Evolutionary conservation across 371 early-diverging fungal species (phyloP).

Genomic region (Lichtheimia corymbifera): DNA sequence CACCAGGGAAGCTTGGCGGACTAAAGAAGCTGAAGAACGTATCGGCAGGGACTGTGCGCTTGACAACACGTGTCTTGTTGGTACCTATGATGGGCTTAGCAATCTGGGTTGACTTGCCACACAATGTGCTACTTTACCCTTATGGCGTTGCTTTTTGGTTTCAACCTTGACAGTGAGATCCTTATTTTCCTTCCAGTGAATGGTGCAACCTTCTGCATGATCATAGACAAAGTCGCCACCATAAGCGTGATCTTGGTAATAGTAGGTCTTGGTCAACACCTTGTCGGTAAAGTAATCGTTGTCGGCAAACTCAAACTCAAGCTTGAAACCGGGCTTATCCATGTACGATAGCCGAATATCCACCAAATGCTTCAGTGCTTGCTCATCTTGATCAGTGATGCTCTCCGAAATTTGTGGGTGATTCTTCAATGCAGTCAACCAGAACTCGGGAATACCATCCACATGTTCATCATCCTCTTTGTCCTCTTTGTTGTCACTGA

Average conservation of each 20-base stretch:
- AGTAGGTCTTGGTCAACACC: conserved; percentile 89
- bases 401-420: conserved; percentile 75
- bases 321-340: conserved; percentile 87
- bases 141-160: conserved; percentile 97
- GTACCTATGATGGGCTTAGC: conserved; percentile 48
- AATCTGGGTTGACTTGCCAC: not conserved
- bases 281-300: conserved; percentile 91
- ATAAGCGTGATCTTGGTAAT: conserved; percentile 70
- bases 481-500: conserved; percentile 30
- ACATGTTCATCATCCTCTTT: conserved; percentile 34
- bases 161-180: conserved; percentile 89
- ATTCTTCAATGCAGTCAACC: conserved; percentile 90
- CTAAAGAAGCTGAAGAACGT: conserved; percentile 96
- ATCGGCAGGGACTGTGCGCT: conserved; percentile 89
- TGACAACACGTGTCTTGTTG: conserved; percentile 96
- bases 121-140: conserved; percentile 50
- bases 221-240: conserved; percentile 86
- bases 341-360: conserved; percentile 87
- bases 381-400: conserved; percentile 90
- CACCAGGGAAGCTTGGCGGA: conserved; percentile 76
- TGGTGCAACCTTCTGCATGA: conserved; percentile 85
- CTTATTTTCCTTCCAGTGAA: conserved; percentile 96
- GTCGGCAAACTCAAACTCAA: conserved; percentile 87
- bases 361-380: conserved; percentile 76
- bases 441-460: conserved; percentile 81